A percentile compares a stretch with the other conserved stretches of the same genome.
These are phyloP conservation scores for Phytophthora crassamura DNA, from an alignment of 352 stramenopile genomes.

Conservation along the genomic window DNA sequence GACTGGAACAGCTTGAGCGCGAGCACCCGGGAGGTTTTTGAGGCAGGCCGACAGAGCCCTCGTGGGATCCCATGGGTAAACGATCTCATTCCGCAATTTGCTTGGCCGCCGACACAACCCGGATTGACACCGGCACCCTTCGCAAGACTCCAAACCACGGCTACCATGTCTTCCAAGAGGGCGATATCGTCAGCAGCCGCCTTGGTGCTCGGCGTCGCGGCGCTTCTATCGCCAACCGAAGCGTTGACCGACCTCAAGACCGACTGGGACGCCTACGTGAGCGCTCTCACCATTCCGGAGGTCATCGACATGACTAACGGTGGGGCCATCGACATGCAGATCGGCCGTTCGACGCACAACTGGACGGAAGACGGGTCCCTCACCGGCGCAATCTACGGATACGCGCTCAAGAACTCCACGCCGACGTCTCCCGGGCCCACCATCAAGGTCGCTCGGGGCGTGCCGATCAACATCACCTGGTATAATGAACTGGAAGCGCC, in stretches of 20 bases:
- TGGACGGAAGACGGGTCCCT: slow-evolving; percentile 44
- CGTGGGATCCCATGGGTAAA: neutral
- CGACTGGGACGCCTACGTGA: slow-evolving; percentile 52
- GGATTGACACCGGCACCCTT: slow-evolving; percentile 1
- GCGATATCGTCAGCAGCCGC: slow-evolving; percentile 3
- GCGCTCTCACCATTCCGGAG: slow-evolving; percentile 45
- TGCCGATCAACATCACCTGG: no score
- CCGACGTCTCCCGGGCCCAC: neutral
- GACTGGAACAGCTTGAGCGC: slow-evolving; percentile 10
- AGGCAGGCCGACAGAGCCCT: neutral
- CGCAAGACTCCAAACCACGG: neutral
- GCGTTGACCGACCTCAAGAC: slow-evolving; percentile 46
- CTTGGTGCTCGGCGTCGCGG: slow-evolving; percentile 8
- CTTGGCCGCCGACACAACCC: slow-evolving; percentile 7
- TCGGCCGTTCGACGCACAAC: slow-evolving; percentile 42
- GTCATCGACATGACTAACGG: slow-evolving; percentile 50
- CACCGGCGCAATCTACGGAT: slow-evolving; percentile 46
- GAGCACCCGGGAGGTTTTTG: slow-evolving; percentile 4
- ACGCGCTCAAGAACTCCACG: slow-evolving; percentile 44
- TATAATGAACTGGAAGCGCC: no score
- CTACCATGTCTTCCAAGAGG: slow-evolving; percentile 26
- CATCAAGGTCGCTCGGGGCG: no score
- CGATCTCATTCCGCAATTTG: slow-evolving; percentile 32
- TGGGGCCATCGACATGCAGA: slow-evolving; percentile 52
- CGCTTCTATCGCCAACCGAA: slow-evolving; percentile 10